Conservation (phyloP, 2,329 filamentous ascomycete genomes). For the Ciborinia camelliae region DNA sequence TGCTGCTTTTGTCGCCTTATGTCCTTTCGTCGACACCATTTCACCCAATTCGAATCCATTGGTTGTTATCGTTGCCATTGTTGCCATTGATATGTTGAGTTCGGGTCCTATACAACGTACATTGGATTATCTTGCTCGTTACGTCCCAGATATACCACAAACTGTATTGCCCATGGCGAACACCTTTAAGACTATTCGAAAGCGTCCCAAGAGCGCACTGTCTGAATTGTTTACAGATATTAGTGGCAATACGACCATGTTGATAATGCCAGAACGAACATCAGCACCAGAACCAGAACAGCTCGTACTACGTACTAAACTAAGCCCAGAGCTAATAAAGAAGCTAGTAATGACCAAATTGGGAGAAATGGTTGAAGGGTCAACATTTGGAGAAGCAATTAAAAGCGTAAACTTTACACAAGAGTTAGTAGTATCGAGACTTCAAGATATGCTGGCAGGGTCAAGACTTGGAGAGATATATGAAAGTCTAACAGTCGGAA, state of each 20-base stretch:
- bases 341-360: neutral
- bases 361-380: neutral
- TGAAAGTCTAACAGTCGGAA: neutral
- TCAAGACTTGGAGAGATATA: neutral
- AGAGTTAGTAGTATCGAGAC: neutral
- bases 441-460: neutral
- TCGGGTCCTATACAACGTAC: neutral
- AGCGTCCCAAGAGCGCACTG: neutral
- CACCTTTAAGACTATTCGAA: neutral
- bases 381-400: neutral
- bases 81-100: neutral
- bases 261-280: slow-evolving; percentile 5
- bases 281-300: neutral
- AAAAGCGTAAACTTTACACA: neutral
- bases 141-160: neutral
- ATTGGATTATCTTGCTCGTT: neutral
- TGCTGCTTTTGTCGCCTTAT: too few species aligned
- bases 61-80: fast-evolving
- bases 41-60: neutral
- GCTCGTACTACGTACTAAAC: neutral
- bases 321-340: neutral
- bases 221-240: neutral
- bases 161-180: neutral
- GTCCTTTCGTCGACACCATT: too few species aligned
- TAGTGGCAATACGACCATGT: neutral